phyloP scores from a whole-genome alignment of 1,284 basidiomycete genomes.

The Boletellus deceptivus region DNA sequence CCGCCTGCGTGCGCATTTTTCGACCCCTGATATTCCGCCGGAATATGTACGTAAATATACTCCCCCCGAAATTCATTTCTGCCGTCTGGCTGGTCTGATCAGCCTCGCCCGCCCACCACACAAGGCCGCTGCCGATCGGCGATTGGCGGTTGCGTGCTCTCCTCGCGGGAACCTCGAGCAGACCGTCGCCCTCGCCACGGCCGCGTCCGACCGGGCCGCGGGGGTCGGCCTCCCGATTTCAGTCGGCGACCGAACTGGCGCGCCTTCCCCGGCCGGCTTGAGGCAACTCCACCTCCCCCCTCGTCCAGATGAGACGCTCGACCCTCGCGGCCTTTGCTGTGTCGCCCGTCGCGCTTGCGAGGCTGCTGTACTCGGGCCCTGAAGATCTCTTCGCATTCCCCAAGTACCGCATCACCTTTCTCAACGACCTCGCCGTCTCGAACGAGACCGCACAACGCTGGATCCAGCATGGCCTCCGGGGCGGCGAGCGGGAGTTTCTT shows the following conservation, averaged over 20 bases:
- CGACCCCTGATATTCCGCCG: conserved; percentile 55
- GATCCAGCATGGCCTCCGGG: conserved; percentile 64
- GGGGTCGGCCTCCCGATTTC: conserved; percentile 26
- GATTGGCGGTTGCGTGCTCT: conserved; percentile 23
- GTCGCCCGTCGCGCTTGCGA: conserved; percentile 21
- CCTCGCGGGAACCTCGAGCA: too few relatives aligned
- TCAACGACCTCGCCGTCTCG: conserved; percentile 75
- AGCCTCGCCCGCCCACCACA: not conserved
- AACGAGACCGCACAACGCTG: conserved; percentile 73
- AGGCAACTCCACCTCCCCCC: not conserved
- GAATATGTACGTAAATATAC: conserved; percentile 55
- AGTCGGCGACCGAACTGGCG: conserved; percentile 35
- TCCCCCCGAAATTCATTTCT: conserved; percentile 30
- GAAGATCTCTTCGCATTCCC: conserved; percentile 83
- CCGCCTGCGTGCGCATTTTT: conserved; percentile 42
- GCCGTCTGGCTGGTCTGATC: not conserved
- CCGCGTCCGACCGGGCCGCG: conserved; percentile 20
- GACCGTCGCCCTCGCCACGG: not conserved
- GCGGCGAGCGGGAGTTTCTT: conserved; percentile 75
- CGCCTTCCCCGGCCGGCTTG: conserved; percentile 8
- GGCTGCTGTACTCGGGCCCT: conserved; percentile 62
- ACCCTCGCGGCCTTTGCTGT: conserved; percentile 17
- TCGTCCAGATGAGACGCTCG: conserved; percentile 21
- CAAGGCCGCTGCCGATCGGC: conserved; percentile 21
- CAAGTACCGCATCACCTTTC: conserved; percentile 79